Percentiles rank a stretch among this genome's conserved stretches.
Conservation (phyloP, 2,329 filamentous ascomycete species). For the Diaporthe amygdali region DNA sequence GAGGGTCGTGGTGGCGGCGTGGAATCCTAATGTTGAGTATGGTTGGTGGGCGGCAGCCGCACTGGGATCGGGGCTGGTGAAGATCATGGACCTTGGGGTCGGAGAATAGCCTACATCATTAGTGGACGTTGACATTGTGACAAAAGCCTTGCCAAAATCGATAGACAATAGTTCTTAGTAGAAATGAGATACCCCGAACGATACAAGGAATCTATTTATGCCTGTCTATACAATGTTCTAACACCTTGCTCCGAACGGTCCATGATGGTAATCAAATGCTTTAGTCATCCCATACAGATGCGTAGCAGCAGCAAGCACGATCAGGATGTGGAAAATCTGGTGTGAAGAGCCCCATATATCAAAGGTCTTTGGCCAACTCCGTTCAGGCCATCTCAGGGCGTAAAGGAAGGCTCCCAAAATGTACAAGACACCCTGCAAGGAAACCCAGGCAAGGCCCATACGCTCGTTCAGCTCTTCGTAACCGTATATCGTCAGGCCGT, state of each 20-base stretch:
- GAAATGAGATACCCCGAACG: slow-evolving; percentile 8
- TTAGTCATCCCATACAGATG: slow-evolving; percentile 83
- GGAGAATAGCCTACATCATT: slow-evolving; percentile 17
- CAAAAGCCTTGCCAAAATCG: neutral
- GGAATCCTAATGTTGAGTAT: slow-evolving; percentile 72
- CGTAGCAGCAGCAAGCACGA: slow-evolving; percentile 79
- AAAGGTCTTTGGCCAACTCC: slow-evolving; percentile 76
- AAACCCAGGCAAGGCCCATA: slow-evolving; percentile 82
- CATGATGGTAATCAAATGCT: slow-evolving; percentile 87
- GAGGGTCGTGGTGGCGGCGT: slow-evolving; percentile 65
- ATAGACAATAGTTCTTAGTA: neutral
- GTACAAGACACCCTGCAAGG: slow-evolving; percentile 83
- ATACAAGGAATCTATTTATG: neutral
- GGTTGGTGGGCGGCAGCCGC: slow-evolving; percentile 72
- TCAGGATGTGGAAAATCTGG: slow-evolving; percentile 93
- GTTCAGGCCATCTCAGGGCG: slow-evolving; percentile 86
- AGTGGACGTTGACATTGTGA: neutral
- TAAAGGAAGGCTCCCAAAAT: slow-evolving; percentile 86
- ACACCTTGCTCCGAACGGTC: slow-evolving; percentile 59
- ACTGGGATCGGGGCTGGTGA: slow-evolving; percentile 70
- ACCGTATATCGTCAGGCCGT: slow-evolving; percentile 74
- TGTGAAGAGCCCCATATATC: slow-evolving; percentile 95
- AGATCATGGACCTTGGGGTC: slow-evolving; percentile 69
- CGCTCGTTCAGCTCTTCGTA: slow-evolving; percentile 67
- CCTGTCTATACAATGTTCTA: slow-evolving; percentile 25